These are phyloP conservation scores for Cyberlindnera mycetangii DNA, from an alignment of 805 yeast genomes.

Conservation along the genomic window DNA sequence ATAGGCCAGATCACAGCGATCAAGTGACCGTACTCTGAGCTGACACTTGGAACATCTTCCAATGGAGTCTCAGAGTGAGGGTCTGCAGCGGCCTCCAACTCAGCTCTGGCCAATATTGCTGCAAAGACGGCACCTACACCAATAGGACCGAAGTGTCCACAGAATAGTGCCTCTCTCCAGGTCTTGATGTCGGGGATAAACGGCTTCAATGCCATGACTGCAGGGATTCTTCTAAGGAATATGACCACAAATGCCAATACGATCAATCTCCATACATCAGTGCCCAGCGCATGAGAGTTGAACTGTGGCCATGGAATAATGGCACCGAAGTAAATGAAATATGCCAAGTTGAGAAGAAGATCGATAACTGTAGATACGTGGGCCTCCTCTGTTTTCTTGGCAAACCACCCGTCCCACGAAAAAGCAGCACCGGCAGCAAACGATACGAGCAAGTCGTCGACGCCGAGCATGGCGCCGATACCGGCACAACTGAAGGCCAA, in stretches of 20 bases:
- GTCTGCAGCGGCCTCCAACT: slow-evolving; percentile 51
- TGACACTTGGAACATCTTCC: slow-evolving; percentile 39
- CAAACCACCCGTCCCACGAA: slow-evolving; percentile 91
- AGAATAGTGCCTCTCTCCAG: slow-evolving; percentile 92
- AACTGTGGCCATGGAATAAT: slow-evolving; percentile 85
- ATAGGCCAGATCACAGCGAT: slow-evolving; percentile 73
- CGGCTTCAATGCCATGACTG: slow-evolving; percentile 69
- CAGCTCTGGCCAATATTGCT: slow-evolving; percentile 71
- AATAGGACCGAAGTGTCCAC: slow-evolving; percentile 95
- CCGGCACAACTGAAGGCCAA: slow-evolving; percentile 86
- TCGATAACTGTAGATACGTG: slow-evolving; percentile 91
- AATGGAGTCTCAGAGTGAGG: slow-evolving; percentile 57
- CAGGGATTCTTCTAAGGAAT: slow-evolving; percentile 79
- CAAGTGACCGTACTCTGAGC: slow-evolving; percentile 13
- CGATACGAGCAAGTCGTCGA: slow-evolving; percentile 83
- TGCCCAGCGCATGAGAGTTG: slow-evolving; percentile 58
- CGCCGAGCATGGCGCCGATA: slow-evolving; percentile 81
- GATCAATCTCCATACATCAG: slow-evolving; percentile 76
- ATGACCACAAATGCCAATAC: slow-evolving; percentile 71
- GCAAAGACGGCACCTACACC: slow-evolving; percentile 89
- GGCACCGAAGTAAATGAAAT: slow-evolving; percentile 87
- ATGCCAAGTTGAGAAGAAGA: slow-evolving; percentile 74
- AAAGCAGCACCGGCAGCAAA: slow-evolving; percentile 94
- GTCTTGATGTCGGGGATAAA: slow-evolving; percentile 82
- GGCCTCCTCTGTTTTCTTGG: slow-evolving; percentile 76